A percentile compares a stretch with the other conserved stretches of the same genome.
Conservation (phyloP, 177 flowering plant genomes). For the Vitis hybrid region DNA sequence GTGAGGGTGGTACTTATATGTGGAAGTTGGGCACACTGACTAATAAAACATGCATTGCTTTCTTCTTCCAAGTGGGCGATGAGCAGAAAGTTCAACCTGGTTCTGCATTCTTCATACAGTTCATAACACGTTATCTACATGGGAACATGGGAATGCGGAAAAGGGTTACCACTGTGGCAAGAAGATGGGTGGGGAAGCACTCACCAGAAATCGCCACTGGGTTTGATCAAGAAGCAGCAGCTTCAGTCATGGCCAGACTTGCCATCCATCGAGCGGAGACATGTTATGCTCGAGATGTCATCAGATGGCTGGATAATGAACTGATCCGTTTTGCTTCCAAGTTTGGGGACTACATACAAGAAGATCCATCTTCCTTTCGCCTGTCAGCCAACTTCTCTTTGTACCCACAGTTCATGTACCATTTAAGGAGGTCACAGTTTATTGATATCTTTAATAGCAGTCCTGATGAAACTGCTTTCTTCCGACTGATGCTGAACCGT, state of each 20-base stretch:
- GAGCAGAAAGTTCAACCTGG: constrained; percentile 62
- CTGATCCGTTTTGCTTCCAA: constrained; percentile 69
- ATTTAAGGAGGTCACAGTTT: constrained; percentile 90
- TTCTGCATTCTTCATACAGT: constrained; percentile 80
- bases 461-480: constrained; percentile 92
- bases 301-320: constrained; percentile 78
- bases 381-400: constrained; percentile 77
- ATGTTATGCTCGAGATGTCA: constrained; percentile 63
- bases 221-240: constrained; percentile 98
- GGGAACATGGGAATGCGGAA: constrained; percentile 62
- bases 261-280: constrained; percentile 68
- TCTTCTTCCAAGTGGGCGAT: constrained; percentile 73
- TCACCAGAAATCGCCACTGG: constrained; percentile 79
- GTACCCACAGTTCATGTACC: constrained; percentile 90
- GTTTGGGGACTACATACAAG: constrained; percentile 84
- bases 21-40: constrained; percentile 83
- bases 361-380: constrained; percentile 86
- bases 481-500: constrained; percentile 71
- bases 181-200: constrained; percentile 76
- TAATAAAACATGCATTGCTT: constrained; percentile 73
- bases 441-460: constrained; percentile 76
- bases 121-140: constrained; percentile 68
- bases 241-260: constrained; percentile 84
- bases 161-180: constrained; percentile 87
- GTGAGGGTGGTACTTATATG: constrained; percentile 74